These are phyloP conservation scores for Microbotryum scabiosae DNA, from an alignment of 1,284 basidiomycete species.

Conservation along the genomic window DNA sequence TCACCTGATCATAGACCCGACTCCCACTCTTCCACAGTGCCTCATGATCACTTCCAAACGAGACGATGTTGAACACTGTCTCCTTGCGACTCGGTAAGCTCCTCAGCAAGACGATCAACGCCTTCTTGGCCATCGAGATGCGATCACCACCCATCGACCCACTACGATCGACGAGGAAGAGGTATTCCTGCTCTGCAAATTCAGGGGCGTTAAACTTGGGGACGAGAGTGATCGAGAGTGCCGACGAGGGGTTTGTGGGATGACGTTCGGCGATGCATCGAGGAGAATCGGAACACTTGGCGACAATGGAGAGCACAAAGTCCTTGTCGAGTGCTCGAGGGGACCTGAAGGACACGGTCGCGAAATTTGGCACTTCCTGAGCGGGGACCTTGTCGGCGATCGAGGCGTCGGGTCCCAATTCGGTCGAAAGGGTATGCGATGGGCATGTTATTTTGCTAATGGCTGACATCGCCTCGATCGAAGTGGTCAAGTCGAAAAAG, in stretches of 20 bases:
- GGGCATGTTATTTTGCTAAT: slow-evolving; percentile 12
- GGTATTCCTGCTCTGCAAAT: slow-evolving; percentile 25
- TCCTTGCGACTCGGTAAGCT: slow-evolving; percentile 24
- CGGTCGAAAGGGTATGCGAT: slow-evolving; percentile 13
- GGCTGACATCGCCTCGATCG: slow-evolving; percentile 6
- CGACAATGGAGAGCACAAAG: slow-evolving; percentile 30
- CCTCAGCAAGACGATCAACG: slow-evolving; percentile 26
- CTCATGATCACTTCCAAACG: slow-evolving; percentile 20
- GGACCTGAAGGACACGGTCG: slow-evolving; percentile 11
- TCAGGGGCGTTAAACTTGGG: slow-evolving; percentile 18
- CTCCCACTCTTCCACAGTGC: slow-evolving; percentile 13
- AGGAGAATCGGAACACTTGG: slow-evolving; percentile 23
- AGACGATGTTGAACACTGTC: slow-evolving; percentile 33
- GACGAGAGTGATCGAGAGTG: slow-evolving; percentile 12
- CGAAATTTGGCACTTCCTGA: background rate
- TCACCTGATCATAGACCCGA: slow-evolving; percentile 15
- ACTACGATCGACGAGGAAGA: slow-evolving; percentile 35
- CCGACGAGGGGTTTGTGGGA: slow-evolving; percentile 5
- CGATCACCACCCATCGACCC: slow-evolving; percentile 28
- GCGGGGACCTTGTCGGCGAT: slow-evolving; percentile 16
- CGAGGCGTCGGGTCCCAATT: slow-evolving; percentile 20
- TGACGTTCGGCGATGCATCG: slow-evolving; percentile 28
- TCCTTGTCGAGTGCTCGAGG: slow-evolving; percentile 16
- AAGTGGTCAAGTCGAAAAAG: slow-evolving; percentile 1
- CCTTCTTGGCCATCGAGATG: slow-evolving; percentile 22